A percentile compares a stretch with the other conserved stretches of the same genome.
phyloP scores from a whole-genome alignment of 1,284 basidiomycete genomes.

The Somion occarium region DNA sequence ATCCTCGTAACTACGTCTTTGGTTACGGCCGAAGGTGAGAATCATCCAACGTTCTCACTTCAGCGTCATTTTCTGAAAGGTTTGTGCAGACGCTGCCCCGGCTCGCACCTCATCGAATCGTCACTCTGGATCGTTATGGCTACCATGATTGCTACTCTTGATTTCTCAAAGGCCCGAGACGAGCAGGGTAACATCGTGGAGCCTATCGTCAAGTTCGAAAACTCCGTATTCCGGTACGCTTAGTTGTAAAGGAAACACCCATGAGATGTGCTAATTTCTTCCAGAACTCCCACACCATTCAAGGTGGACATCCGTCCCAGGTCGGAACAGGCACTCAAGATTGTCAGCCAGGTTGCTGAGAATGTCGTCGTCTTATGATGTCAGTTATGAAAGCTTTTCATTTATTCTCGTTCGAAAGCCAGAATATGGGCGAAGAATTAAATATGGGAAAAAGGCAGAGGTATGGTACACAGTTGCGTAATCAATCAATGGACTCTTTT shows the following conservation, averaged over 20 bases:
- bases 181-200: constrained; percentile 32
- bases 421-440: too few relatives aligned
- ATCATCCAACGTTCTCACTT: neutral
- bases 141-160: constrained; percentile 34
- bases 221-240: constrained; percentile 34
- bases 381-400: too few relatives aligned
- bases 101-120: constrained; percentile 35
- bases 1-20: constrained; percentile 46
- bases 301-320: constrained; percentile 7
- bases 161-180: constrained; percentile 32
- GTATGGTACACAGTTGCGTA: too few relatives aligned
- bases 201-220: constrained; percentile 32
- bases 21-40: constrained; percentile 53
- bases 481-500: too few relatives aligned
- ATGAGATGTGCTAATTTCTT: neutral
- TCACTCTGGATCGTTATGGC: constrained; percentile 39
- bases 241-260: neutral
- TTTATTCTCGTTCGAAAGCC: too few relatives aligned
- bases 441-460: too few relatives aligned
- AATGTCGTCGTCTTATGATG: neutral
- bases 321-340: constrained; percentile 8
- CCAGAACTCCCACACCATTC: constrained; percentile 7
- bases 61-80: neutral
- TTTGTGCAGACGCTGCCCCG: constrained; percentile 30
- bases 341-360: constrained; percentile 6